Conservation (phyloP, 1,284 basidiomycete species). For the Microbotryomycetes sp. region DNA sequence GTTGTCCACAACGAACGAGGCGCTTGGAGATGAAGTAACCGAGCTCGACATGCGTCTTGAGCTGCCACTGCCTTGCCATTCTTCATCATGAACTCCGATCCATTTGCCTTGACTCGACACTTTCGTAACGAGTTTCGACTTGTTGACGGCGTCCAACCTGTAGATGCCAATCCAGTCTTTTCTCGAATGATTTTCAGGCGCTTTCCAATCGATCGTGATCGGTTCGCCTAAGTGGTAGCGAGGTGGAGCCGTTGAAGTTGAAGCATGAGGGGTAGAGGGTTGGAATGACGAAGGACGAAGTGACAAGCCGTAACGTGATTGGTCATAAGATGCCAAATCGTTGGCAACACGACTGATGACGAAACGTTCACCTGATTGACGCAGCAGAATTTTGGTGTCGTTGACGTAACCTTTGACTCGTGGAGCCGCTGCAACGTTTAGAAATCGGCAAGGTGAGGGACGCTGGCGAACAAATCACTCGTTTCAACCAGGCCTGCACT, state of each 20-base stretch:
- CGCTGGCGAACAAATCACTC: no score
- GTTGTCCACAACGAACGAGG: slow-evolving; percentile 30
- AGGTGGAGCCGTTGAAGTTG: slow-evolving; percentile 44
- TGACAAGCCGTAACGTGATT: slow-evolving; percentile 65
- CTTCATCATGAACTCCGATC: slow-evolving; percentile 82
- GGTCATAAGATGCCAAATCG: slow-evolving; percentile 71
- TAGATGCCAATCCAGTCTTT: slow-evolving; percentile 90
- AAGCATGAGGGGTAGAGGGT: slow-evolving; percentile 40
- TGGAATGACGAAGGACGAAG: slow-evolving; percentile 50
- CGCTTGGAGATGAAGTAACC: slow-evolving; percentile 6
- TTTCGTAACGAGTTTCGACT: slow-evolving; percentile 71
- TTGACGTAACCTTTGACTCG: slow-evolving; percentile 52
- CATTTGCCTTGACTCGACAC: slow-evolving; percentile 86
- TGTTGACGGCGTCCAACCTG: slow-evolving; percentile 72
- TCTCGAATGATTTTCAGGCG: slow-evolving; percentile 79
- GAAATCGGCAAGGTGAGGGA: neutral
- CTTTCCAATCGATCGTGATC: slow-evolving; percentile 79
- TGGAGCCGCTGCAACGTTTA: slow-evolving; percentile 30
- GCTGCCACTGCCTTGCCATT: slow-evolving; percentile 83
- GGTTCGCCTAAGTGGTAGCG: slow-evolving; percentile 86
- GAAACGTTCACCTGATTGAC: slow-evolving; percentile 79
- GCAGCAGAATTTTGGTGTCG: slow-evolving; percentile 85
- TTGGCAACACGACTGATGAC: slow-evolving; percentile 81
- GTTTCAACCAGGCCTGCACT: slow-evolving; percentile 37
- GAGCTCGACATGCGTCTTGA: slow-evolving; percentile 44